phyloP scores from a whole-genome alignment of 163 green algal genomes.

The Scenedesmus sp. region DNA sequence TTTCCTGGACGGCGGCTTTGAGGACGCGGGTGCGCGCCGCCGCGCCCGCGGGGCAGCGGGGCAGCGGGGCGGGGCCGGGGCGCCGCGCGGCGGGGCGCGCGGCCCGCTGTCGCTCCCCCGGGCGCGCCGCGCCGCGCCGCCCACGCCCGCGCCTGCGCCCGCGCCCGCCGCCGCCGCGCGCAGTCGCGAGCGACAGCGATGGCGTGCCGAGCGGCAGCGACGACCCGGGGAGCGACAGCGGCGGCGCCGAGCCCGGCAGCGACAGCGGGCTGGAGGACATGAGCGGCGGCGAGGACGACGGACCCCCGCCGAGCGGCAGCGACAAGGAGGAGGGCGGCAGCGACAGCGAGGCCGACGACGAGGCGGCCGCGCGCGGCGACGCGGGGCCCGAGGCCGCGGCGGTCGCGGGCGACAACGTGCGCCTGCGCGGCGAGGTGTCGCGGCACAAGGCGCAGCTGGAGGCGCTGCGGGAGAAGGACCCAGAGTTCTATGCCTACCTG shows the following conservation, averaged over 20 bases:
- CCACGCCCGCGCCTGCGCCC: too few relatives aligned
- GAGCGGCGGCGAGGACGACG: slow-evolving; percentile 16
- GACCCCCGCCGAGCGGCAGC: slow-evolving; percentile 17
- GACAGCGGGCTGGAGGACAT: slow-evolving; percentile 39
- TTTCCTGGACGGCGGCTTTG: slow-evolving; percentile 66
- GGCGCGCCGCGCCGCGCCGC: too few relatives aligned
- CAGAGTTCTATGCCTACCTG: slow-evolving; percentile 83
- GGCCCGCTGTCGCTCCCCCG: too few relatives aligned
- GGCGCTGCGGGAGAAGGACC: slow-evolving; percentile 70
- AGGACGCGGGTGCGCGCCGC: too few relatives aligned
- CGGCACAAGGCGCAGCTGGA: slow-evolving; percentile 81
- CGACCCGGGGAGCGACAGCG: neutral
- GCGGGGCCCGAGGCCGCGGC: slow-evolving; percentile 39
- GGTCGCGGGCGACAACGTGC: slow-evolving; percentile 57
- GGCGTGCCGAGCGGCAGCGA: slow-evolving; percentile 19
- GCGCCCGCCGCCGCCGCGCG: too few relatives aligned
- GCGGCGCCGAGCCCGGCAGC: neutral
- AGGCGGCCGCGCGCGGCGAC: slow-evolving; percentile 19
- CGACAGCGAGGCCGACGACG: neutral
- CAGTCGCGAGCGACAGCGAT: too few relatives aligned
- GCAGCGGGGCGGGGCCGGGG: neutral
- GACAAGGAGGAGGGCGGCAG: slow-evolving; percentile 22
- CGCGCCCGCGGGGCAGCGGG: too few relatives aligned
- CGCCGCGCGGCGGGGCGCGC: too few relatives aligned
- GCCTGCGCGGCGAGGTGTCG: slow-evolving; percentile 53